Evolutionary conservation across 306 rosid genomes (phyloP), one percentile per base, ranked within the genome.

Genomic region (Alnus rubra): DNA sequence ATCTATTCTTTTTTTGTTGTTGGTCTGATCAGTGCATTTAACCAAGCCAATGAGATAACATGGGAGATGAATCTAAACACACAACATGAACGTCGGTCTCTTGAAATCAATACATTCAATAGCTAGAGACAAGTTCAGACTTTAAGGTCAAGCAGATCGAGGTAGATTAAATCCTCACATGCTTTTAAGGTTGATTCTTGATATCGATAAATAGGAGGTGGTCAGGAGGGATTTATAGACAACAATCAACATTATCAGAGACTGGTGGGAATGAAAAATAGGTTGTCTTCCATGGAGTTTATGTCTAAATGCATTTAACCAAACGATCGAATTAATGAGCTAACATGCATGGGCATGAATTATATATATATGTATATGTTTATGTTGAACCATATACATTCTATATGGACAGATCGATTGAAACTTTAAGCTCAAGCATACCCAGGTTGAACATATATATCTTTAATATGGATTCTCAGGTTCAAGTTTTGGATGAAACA

Each of bases 291-390:
- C 44, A 64, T 33, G 70, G 48, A 64, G 14, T 64, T 35, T 49
- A 35, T 33, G 70, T 35, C 70, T 64, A 64, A 37, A 15, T 64
- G 70, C 70, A 16, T 64, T 64, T 15, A 64, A 64, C 47, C n/a
- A 6, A 35, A 69, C 48, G 23, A 75, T 23, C 28, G 28, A 23
- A 23, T 23, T 23, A 23, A 11, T 9, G 53, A 54, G 51, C 45
- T 55, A 69, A 48, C 70, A 37, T 13, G 28, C 28, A 23, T 23
- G 48, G 45, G 35, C 70, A 64, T 3, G 70, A 64, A 64, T 2
- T 7, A 62, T 59, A 37, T 16, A 62, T 13, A 28, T 37, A 64
- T 64, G 70, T 23, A 64, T 37, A 33, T 31, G 28, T 64, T 8
- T 64, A 12, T 3, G 48, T 4, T 35, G 45, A 15, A 64, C 9